phyloP scores from a whole-genome alignment of 2,329 filamentous ascomycete species.

The Neocatenulostroma microsporum region DNA sequence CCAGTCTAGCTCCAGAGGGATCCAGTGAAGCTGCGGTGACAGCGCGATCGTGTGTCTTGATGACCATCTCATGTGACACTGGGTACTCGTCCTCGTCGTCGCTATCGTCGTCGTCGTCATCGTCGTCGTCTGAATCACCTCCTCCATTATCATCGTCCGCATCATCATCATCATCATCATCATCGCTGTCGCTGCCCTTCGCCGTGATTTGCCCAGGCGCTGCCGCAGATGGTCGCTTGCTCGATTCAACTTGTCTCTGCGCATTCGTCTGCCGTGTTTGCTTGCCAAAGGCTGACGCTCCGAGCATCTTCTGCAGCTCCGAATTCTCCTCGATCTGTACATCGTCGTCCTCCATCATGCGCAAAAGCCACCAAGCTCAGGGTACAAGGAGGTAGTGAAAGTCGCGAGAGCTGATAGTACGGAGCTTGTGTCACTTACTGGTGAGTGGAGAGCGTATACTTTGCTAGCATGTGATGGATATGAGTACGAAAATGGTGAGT shows the following conservation, averaged over 20 bases:
- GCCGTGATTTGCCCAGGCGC: too few relatives aligned
- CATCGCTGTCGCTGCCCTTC: constrained; percentile 34
- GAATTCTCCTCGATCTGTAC: constrained; percentile 46
- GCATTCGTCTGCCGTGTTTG: constrained; percentile 65
- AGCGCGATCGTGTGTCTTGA: constrained; percentile 86
- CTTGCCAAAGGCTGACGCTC: constrained; percentile 77
- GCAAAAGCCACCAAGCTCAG: too few relatives aligned
- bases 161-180: constrained; percentile 44
- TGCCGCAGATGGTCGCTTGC: constrained; percentile 54
- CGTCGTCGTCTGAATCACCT: constrained; percentile 46
- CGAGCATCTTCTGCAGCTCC: constrained; percentile 68
- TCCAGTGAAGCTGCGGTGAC: constrained; percentile 81
- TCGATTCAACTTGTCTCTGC: constrained; percentile 71
- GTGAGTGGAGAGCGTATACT: too few relatives aligned
- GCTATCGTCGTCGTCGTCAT: constrained; percentile 52
- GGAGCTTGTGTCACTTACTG: too few relatives aligned
- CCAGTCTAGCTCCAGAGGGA: constrained; percentile 71
- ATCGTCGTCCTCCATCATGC: constrained; percentile 16
- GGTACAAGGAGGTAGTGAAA: too few relatives aligned
- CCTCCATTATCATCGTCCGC: constrained; percentile 28
- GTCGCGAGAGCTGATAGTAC: too few relatives aligned
- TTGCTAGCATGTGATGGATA: too few relatives aligned
- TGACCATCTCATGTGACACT: constrained; percentile 81
- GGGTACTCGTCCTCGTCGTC: constrained; percentile 84
- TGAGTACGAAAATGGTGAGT: too few relatives aligned